Percentiles rank a stretch among this genome's conserved stretches.
phyloP scores from a whole-genome alignment of 176 grass and related monocot genomes.

The Alopecurus myosuroides region DNA sequence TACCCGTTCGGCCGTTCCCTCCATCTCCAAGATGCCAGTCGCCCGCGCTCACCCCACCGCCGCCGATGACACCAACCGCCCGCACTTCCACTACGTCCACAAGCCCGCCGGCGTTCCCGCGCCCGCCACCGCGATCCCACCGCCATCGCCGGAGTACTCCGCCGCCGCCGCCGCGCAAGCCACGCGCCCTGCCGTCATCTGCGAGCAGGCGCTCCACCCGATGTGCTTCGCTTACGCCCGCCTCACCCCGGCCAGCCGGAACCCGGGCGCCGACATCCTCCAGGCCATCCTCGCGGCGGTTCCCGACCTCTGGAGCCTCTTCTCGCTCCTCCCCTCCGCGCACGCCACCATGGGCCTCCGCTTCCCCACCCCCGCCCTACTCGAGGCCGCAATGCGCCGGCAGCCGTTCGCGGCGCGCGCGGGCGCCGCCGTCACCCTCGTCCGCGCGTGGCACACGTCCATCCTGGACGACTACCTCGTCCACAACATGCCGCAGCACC shows the following conservation, averaged over 20 bases:
- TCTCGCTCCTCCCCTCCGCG: not conserved
- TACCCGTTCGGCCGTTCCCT: not conserved
- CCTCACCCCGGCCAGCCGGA: not conserved
- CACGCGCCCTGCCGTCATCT: not conserved
- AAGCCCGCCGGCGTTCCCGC: not conserved
- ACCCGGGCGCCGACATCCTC: not conserved
- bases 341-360: not conserved
- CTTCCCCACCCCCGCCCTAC: not conserved
- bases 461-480: not conserved
- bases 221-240: not conserved
- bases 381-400: not conserved
- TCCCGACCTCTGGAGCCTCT: not conserved
- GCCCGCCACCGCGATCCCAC: not conserved
- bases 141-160: not conserved
- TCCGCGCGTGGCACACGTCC: not conserved
- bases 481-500: not conserved
- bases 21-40: not conserved
- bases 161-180: not conserved
- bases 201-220: not conserved
- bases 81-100: not conserved
- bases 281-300: not conserved
- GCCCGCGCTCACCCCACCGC: not conserved
- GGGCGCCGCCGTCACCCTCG: not conserved
- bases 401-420: constrained; percentile 5
- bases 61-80: not conserved